Evolutionary conservation across 2,329 filamentous ascomycete species (phyloP), one percentile per base, ranked within the genome.

Genomic region (Lachnellula cervina): DNA sequence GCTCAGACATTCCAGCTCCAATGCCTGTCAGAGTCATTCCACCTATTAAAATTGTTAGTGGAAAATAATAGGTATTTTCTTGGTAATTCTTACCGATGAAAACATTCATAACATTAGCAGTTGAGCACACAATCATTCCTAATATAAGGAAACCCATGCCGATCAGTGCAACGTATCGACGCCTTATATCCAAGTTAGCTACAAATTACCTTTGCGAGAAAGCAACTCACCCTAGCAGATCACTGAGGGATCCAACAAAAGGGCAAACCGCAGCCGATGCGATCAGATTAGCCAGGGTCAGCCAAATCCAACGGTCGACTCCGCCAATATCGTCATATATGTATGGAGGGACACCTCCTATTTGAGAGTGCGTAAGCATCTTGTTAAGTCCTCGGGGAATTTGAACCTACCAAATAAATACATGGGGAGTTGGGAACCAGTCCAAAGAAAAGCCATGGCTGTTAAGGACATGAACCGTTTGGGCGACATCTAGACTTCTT

Each of bases 1-100:
- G 73, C 68, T 88, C 85, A 61, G 84, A 84, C 58, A 88, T 78
- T 14, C 86, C 86, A 11, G 84, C 84, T 35, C 85, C 86, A 5
- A 82, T 73, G 1, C 86, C 86, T 9, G 84, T 77, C 59, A 88
- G 75, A 2, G 68, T 67, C 74, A 76, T 76, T 16, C 75, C 73
- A 49, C 68, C 79, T 81, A 49, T 19, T 21, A 25, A 7, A 3
- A 2, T 8, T 19, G 19, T 44, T 44, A 44, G 42, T 19, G 11
- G 13, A 14, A 44, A 21, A 2, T 21, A 9, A 23, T 6, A 19
- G n/a, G 19, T 21, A 11, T 21, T 44, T 13, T 11, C n/a, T 13
- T 13, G 3, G 4, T 17, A 14, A 23, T 11, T 63, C 70, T 59
- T 71, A 80, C 80, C 77, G 61, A 87, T 86, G 59, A 85, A 84